These are phyloP conservation scores for Lodderomyces elongisporus DNA, from an alignment of 1,139 yeast species.

Conservation along the genomic window DNA sequence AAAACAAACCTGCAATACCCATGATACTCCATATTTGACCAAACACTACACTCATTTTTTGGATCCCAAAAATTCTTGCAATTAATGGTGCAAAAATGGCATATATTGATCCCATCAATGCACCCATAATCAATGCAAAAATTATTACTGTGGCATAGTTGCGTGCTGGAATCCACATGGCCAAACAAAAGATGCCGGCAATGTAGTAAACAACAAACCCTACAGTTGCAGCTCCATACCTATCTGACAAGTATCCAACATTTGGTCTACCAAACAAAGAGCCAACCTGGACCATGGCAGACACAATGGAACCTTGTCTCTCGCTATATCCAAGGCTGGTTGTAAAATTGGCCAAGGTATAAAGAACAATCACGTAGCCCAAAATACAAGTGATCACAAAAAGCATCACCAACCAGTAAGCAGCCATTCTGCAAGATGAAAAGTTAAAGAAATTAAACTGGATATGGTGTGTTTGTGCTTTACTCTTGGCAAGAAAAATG, in stretches of 20 bases:
- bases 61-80: constrained; percentile 42
- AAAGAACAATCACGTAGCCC: constrained; percentile 43
- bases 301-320: constrained; percentile 37
- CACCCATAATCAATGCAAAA: constrained; percentile 24
- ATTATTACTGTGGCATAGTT: constrained; percentile 26
- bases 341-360: constrained; percentile 43
- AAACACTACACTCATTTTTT: constrained; percentile 45
- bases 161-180: constrained; percentile 35
- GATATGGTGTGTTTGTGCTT: constrained; percentile 20
- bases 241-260: constrained; percentile 37
- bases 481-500: constrained; percentile 20
- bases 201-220: constrained; percentile 21
- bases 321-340: constrained; percentile 39
- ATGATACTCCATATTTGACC: constrained; percentile 44
- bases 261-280: constrained; percentile 37
- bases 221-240: constrained; percentile 36
- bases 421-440: constrained; percentile 23
- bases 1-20: constrained; percentile 43
- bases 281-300: constrained; percentile 45
- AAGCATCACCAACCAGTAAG: constrained; percentile 25
- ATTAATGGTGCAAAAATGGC: constrained; percentile 26
- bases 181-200: constrained; percentile 24
- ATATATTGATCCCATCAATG: constrained; percentile 26
- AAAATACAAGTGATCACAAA: constrained; percentile 38
- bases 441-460: constrained; percentile 33